phyloP scores from a whole-genome alignment of 2,329 filamentous ascomycete species.

The Helminthosporium solani region DNA sequence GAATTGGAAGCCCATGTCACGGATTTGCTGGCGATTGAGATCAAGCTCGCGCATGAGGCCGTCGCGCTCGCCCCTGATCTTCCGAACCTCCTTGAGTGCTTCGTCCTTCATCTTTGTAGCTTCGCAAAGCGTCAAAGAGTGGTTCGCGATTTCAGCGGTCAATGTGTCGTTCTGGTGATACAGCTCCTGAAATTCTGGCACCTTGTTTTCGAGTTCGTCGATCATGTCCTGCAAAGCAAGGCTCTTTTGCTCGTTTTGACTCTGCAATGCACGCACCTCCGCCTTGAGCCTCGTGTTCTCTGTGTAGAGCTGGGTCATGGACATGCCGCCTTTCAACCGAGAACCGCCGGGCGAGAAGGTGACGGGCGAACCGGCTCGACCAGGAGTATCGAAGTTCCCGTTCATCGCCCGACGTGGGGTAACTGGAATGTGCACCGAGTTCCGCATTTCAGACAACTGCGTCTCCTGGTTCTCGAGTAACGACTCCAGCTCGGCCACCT shows the following conservation, averaged over 20 bases:
- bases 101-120: constrained; percentile 77
- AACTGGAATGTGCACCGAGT: constrained; percentile 43
- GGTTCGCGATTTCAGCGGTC: constrained; percentile 74
- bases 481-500: constrained; percentile 65
- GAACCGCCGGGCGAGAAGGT: constrained; percentile 57
- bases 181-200: constrained; percentile 84
- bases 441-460: constrained; percentile 49
- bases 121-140: constrained; percentile 77
- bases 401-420: constrained; percentile 57
- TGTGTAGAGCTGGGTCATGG: constrained; percentile 63
- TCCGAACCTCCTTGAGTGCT: constrained; percentile 75
- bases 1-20: constrained; percentile 85
- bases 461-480: constrained; percentile 62
- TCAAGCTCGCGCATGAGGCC: constrained; percentile 65
- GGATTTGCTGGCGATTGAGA: constrained; percentile 80
- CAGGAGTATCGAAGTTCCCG: constrained; percentile 52
- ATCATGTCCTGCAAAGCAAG: constrained; percentile 84
- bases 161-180: constrained; percentile 78
- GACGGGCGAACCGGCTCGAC: constrained; percentile 52
- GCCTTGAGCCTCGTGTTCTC: constrained; percentile 66
- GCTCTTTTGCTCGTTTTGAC: constrained; percentile 71
- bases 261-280: constrained; percentile 71
- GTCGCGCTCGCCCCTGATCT: constrained; percentile 71
- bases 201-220: constrained; percentile 77
- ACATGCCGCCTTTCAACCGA: constrained; percentile 56